These are phyloP conservation scores for Linum usitatissimum DNA, from an alignment of 345 rosid genomes.

Conservation along the genomic window DNA sequence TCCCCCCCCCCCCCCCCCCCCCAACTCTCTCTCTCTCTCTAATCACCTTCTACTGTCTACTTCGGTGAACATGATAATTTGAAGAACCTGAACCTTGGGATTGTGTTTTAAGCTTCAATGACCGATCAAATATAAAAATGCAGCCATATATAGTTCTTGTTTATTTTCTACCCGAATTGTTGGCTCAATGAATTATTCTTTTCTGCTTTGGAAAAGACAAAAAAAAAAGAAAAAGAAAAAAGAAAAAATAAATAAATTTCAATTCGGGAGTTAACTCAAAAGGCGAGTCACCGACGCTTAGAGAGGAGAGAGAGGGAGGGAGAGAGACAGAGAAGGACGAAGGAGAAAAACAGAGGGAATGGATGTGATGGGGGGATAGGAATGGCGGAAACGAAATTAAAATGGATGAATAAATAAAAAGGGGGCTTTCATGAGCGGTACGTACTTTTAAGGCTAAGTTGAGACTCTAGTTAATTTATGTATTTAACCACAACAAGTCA, in stretches of 20 bases:
- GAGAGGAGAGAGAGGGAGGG: background rate
- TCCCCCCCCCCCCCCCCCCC: conserved; percentile 1
- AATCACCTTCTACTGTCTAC: conserved; percentile 3
- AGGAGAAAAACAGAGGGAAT: background rate
- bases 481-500: too few relatives aligned
- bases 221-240: too few relatives aligned
- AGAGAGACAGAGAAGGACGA: background rate
- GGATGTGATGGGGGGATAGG: background rate
- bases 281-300: background rate
- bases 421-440: too few relatives aligned
- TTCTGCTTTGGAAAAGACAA: background rate
- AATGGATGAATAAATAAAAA: too few relatives aligned
- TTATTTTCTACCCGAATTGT: background rate
- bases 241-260: too few relatives aligned
- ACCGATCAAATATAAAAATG: background rate
- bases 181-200: background rate
- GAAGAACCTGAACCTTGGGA: background rate
- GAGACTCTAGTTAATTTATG: too few relatives aligned
- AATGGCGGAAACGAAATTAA: too few relatives aligned
- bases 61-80: background rate
- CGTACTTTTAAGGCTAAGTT: too few relatives aligned
- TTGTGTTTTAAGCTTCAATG: too few relatives aligned
- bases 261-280: background rate
- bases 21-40: conserved; percentile 9
- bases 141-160: too few relatives aligned